Base-by-base conservation (phyloP, 2,329 filamentous ascomycete species). In the Lasiodiplodia citricola region DNA sequence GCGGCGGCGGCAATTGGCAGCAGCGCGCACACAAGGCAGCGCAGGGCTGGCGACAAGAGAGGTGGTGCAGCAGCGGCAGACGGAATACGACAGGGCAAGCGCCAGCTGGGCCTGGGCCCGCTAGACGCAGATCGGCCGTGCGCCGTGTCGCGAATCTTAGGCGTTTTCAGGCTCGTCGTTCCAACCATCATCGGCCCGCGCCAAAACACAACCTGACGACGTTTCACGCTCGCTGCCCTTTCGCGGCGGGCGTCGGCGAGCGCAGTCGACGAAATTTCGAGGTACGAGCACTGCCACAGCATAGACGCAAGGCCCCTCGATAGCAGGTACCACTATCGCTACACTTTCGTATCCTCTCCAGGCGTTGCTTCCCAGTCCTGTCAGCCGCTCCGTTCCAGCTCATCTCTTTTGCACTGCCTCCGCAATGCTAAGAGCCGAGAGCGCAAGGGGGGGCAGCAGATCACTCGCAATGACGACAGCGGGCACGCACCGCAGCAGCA, bases 71-170 rank as follows among this genome's bases (percentile, higher is more conserved):
- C 56, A 60, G 21, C 37, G 21, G 14, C 35, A 18, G 55, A 10
- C n/a, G 23, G 56, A 60, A 60, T 60, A 60, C 56, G 56, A 60
- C 56, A 60, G 56, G 56, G 56, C 56, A 58, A 37, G 35, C 56
- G 38, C 56, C 41, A 58, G 11, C 4, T 28, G 38, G 41, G 41
- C 16, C 52, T 35, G 50, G 50, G 52, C 52, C 28, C 10, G 56
- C n/a, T 52, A 38, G 28, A 23, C 18, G 60, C 47, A 64, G 58
- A 63, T 63, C 60, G 60, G 60, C 60, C 60, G 60, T 64, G 60
- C 60, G 41, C 58, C 41, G 58, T 52, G 47, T 64, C 60, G 60
- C 60, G 60, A 64, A 64, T 64, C 60, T 64, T 52, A 7, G 41
- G 28, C 47, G 31, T 47, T 64, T 62, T 23, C 56, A 38, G 56